These are phyloP conservation scores for Chlorella variabilis DNA, from an alignment of 163 green algal species.

Conservation along the genomic window DNA sequence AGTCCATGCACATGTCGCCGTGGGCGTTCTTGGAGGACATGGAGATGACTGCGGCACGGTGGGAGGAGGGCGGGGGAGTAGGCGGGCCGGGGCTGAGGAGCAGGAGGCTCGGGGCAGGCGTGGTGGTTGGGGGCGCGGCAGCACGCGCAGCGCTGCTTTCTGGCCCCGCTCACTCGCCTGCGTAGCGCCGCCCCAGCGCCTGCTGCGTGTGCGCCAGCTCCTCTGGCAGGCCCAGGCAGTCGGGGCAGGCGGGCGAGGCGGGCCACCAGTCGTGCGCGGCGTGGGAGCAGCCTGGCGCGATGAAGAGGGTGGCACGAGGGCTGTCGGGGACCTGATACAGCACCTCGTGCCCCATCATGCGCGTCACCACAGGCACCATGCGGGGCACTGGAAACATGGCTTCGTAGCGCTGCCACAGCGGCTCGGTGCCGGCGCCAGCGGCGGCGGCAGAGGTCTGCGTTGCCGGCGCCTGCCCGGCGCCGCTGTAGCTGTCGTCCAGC, in stretches of 20 bases:
- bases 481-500: background rate
- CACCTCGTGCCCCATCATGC: slow-evolving; percentile 3
- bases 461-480: too few species aligned
- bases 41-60: slow-evolving; percentile 21
- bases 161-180: too few species aligned
- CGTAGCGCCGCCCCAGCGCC: slow-evolving; percentile 17
- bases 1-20: slow-evolving; percentile 30
- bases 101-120: background rate
- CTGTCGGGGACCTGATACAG: slow-evolving; percentile 8
- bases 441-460: background rate
- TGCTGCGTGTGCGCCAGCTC: slow-evolving; percentile 33
- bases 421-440: background rate
- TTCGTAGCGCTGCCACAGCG: slow-evolving; percentile 31
- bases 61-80: too few species aligned
- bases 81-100: background rate
- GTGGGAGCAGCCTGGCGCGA: slow-evolving; percentile 28
- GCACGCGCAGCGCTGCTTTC: too few species aligned
- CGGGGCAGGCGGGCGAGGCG: background rate
- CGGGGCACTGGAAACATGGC: background rate
- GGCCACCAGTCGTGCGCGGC: slow-evolving; percentile 29
- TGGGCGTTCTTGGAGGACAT: background rate
- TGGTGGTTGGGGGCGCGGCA: too few species aligned
- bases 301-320: slow-evolving; percentile 13
- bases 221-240: slow-evolving; percentile 28
- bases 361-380: background rate